Percentiles rank a stretch among this genome's conserved stretches.
phyloP scores from a whole-genome alignment of 139 green algal genomes.

The Limnomonas spitsbergensis region DNA sequence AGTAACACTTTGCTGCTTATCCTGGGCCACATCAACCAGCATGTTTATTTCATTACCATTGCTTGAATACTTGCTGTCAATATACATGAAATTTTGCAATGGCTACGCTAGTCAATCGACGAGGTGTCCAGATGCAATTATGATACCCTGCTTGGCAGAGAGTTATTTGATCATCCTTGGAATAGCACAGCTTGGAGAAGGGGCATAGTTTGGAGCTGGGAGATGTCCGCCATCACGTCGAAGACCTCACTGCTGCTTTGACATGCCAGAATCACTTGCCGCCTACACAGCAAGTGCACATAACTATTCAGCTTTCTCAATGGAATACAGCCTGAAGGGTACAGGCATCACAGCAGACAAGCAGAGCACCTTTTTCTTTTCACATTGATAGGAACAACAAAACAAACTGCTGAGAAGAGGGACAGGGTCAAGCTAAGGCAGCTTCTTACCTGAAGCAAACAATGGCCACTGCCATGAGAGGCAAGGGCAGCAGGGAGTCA shows the following conservation, averaged over 20 bases:
- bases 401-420: background rate
- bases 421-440: background rate
- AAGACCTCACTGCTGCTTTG: conserved; percentile 36
- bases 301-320: too few relatives aligned
- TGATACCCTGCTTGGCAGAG: too few relatives aligned
- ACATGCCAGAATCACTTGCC: conserved; percentile 49
- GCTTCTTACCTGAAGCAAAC: conserved; percentile 49
- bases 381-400: too few relatives aligned
- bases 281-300: too few relatives aligned
- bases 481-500: conserved; percentile 63
- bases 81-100: too few relatives aligned
- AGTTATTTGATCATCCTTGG: conserved; percentile 25
- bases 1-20: too few relatives aligned
- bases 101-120: too few relatives aligned
- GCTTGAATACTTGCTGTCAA: too few relatives aligned
- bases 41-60: too few relatives aligned
- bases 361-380: too few relatives aligned
- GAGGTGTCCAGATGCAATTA: too few relatives aligned
- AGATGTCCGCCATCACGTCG: conserved; percentile 52
- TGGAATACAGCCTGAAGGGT: background rate
- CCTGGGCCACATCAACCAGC: too few relatives aligned
- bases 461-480: conserved; percentile 53
- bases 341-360: background rate
- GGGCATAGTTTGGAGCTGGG: conserved; percentile 50
- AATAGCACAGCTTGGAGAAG: conserved; percentile 67